phyloP scores from a whole-genome alignment of 2,329 filamentous ascomycete genomes.

The Byssochlamys sp. region DNA sequence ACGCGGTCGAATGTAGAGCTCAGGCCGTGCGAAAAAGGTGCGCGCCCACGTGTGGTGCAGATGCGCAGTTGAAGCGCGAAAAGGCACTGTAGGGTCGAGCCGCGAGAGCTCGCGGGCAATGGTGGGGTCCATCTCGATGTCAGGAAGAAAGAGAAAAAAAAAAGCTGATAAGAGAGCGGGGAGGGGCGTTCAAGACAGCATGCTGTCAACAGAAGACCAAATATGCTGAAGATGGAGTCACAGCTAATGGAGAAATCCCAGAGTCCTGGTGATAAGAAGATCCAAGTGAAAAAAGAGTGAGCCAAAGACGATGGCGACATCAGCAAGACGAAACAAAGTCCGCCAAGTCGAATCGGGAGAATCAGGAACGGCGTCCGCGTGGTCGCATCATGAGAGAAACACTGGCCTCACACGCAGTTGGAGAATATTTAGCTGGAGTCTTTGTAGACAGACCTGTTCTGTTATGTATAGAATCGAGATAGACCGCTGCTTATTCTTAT shows the following conservation, averaged over 20 bases:
- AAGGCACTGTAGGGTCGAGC: conserved; percentile 57
- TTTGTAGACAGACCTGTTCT: too few relatives aligned
- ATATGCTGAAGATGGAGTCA: not conserved
- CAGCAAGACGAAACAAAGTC: not conserved
- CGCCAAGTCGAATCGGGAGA: not conserved
- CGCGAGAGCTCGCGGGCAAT: conserved; percentile 48
- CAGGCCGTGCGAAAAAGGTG: conserved; percentile 79
- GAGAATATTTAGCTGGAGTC: too few relatives aligned
- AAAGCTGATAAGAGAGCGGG: not conserved
- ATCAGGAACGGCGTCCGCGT: not conserved
- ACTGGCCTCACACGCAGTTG: not conserved
- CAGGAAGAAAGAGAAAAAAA: not conserved
- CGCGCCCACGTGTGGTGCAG: conserved; percentile 87
- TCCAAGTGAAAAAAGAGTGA: not conserved
- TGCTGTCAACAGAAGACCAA: conserved; percentile 1
- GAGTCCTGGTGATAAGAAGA: not conserved
- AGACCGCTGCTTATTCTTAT: too few relatives aligned
- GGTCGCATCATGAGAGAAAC: not conserved
- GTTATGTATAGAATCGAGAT: too few relatives aligned
- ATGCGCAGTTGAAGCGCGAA: conserved; percentile 64
- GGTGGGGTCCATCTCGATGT: conserved; percentile 32
- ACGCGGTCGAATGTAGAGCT: conserved; percentile 81
- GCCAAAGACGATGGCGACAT: not conserved
- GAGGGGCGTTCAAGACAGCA: not conserved
- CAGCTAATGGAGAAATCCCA: not conserved